Percentiles rank a stretch among this genome's conserved stretches.
Conservation (phyloP, 345 rosid species). For the Mangifera indica region DNA sequence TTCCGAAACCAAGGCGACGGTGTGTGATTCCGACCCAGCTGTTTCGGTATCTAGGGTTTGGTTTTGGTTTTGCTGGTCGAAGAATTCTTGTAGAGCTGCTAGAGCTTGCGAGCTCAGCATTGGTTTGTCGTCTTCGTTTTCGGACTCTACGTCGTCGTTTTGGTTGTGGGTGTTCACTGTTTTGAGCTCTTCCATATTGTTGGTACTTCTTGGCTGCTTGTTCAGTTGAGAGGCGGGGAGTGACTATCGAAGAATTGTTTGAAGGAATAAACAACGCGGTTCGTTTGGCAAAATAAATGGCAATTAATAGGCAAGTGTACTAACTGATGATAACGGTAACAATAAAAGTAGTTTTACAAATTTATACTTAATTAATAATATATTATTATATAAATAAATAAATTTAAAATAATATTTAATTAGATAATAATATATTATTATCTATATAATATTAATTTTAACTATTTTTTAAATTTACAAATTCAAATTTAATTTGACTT, state of each 20-base stretch:
- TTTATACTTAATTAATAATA: no score
- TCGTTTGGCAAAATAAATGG: no score
- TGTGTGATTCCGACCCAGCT: not conserved
- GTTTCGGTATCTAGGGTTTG: conserved; percentile 11
- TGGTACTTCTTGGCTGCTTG: not conserved
- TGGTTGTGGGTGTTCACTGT: not conserved
- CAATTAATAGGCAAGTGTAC: no score
- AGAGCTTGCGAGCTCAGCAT: conserved; percentile 71
- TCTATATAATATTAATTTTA: no score
- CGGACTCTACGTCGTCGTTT: conserved; percentile 13
- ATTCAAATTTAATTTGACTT: no score
- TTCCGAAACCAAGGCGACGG: conserved; percentile 59
- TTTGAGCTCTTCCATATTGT: conserved; percentile 12
- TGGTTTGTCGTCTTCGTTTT: conserved; percentile 57
- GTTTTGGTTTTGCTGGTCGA: conserved; percentile 51
- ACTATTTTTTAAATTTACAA: no score
- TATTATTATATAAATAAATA: no score
- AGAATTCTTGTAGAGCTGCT: conserved; percentile 74
- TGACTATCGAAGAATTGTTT: not conserved
- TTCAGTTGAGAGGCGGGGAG: not conserved
- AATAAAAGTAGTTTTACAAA: no score
- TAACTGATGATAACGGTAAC: no score
- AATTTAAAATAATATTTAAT: no score
- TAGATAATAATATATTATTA: no score
- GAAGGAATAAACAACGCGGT: not conserved